Base-by-base conservation (phyloP, 2,329 filamentous ascomycete genomes). In the Xylaria sp. region DNA sequence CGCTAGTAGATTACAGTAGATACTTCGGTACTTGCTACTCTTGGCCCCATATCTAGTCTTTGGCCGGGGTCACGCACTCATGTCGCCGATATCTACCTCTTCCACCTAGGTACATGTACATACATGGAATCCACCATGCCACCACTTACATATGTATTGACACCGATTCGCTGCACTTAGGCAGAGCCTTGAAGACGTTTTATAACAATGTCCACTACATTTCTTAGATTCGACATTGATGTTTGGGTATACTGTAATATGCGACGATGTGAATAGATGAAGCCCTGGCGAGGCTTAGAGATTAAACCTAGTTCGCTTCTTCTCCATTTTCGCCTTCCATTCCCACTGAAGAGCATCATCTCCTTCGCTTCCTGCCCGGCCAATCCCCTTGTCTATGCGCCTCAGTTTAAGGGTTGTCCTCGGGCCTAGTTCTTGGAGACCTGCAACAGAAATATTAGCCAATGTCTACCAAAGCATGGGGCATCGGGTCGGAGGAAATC, bases 281-380 rank as follows among this genome's bases (percentile, higher is more conserved):
- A 52, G 16, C n/a, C 16, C 7, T 19, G 13, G 20, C 19, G n/a
- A 17, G 11, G 4, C 34, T 66, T 81, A 97, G 69, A 99, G 78
- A 74, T 95, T 94, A 77, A 97, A 99, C 71, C 91, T 87, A 63
- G 93, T 97, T 67, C 94, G 82, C 69, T 90, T 81, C 79, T 97
- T 97, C 77, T 99, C 94, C 88, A 94, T 95, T 70, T 87, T 86
- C 9, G 90, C 89, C 76, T 96, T 95, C 94, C 94, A 99, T 71
- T 97, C 85, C 93, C 94, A 97, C 69, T 96, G 90, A 63, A 91
- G 84, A 37, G 91, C 91, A 72, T 88, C 77, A 72, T 85, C 78
- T 78, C 90, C 83, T 57, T 86, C 80, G 64, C 84, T 87, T 17
- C 85, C 85, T 7, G 85, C 85, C 50, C 82, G 75, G 13, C 85